A percentile compares a stretch with the other conserved stretches of the same genome.
Conservation (phyloP, 306 rosid species). For the Quercus rubra region DNA sequence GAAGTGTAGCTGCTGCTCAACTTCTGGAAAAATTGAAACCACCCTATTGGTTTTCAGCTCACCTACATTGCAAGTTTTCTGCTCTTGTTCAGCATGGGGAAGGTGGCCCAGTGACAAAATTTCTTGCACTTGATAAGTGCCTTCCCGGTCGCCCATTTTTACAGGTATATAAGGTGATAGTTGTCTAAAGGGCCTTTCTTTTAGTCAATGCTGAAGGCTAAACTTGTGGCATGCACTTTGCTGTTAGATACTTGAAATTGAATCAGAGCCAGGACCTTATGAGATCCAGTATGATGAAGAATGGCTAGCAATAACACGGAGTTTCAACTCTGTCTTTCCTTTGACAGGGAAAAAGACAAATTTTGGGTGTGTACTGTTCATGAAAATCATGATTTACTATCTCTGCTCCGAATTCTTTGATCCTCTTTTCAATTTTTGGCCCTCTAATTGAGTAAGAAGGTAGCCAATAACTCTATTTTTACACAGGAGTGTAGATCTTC, state of each 20-base stretch:
- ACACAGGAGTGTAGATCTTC: slow-evolving; percentile 48
- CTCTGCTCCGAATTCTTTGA: background rate
- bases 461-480: slow-evolving; percentile 19
- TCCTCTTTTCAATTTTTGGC: background rate
- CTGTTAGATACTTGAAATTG: slow-evolving; percentile 71
- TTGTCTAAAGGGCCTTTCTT: slow-evolving; percentile 11
- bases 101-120: slow-evolving; percentile 77
- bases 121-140: slow-evolving; percentile 97
- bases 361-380: slow-evolving; percentile 53
- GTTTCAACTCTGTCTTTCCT: slow-evolving; percentile 74
- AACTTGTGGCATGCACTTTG: slow-evolving; percentile 22
- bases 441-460: background rate
- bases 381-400: slow-evolving; percentile 7
- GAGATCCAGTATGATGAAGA: slow-evolving; percentile 92
- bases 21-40: slow-evolving; percentile 86
- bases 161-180: slow-evolving; percentile 51
- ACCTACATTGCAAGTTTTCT: slow-evolving; percentile 90
- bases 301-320: slow-evolving; percentile 87
- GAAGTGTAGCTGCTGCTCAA: slow-evolving; percentile 78
- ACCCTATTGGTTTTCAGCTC: slow-evolving; percentile 91
- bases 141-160: slow-evolving; percentile 70
- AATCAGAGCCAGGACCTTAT: slow-evolving; percentile 71
- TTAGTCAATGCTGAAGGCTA: slow-evolving; percentile 15
- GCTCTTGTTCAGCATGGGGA: slow-evolving; percentile 95
- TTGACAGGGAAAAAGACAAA: slow-evolving; percentile 50